These are phyloP conservation scores for Ammopiptanthus mongolicus DNA, from an alignment of 306 rosid species.

Conservation along the genomic window DNA sequence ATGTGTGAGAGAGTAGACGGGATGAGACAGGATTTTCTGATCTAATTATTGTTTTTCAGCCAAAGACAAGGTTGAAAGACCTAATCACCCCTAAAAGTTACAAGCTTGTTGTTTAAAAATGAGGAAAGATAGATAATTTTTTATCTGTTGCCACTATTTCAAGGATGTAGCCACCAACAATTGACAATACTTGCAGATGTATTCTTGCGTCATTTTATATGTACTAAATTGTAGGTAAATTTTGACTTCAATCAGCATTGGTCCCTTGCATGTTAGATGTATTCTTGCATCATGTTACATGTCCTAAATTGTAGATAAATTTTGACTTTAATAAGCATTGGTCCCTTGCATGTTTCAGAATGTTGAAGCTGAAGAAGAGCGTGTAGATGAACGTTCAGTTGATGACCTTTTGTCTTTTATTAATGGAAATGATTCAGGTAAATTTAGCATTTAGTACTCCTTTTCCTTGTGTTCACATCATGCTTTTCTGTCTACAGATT, in stretches of 20 bases:
- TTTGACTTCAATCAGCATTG: neutral
- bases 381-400: slow-evolving; percentile 83
- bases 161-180: neutral
- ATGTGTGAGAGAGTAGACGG: neutral
- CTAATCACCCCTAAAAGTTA: neutral
- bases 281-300: neutral
- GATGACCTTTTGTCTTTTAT: slow-evolving; percentile 94
- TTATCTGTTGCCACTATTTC: neutral
- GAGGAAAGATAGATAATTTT: neutral
- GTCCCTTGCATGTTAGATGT: slow-evolving; percentile 17
- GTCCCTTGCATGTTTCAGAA: slow-evolving; percentile 52
- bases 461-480: neutral
- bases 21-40: neutral
- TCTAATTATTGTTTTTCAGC: neutral
- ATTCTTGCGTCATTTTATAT: neutral
- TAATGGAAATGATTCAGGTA: slow-evolving; percentile 86
- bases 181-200: slow-evolving; percentile 13
- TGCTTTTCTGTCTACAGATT: neutral
- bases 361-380: slow-evolving; percentile 76
- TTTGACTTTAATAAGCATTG: neutral
- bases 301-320: neutral
- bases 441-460: neutral
- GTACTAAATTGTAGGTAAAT: too few relatives aligned
- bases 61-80: neutral
- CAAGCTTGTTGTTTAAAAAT: neutral